phyloP scores from a whole-genome alignment of 1,284 basidiomycete species.

The Ganoderma sinense region DNA sequence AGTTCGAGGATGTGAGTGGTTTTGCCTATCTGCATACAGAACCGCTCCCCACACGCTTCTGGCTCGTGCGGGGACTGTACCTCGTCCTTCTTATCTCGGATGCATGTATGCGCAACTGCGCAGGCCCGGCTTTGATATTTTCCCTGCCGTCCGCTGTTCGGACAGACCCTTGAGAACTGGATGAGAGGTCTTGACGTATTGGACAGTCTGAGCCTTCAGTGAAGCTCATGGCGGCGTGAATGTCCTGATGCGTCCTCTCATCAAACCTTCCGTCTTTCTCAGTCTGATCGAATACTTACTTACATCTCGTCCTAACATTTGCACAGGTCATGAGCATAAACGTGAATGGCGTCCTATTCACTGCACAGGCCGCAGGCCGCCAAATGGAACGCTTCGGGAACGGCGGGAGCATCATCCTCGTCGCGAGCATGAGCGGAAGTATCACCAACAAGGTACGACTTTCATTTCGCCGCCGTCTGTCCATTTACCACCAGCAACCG shows the following conservation, averaged over 20 bases:
- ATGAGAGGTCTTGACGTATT: not conserved
- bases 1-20: constrained; percentile 69
- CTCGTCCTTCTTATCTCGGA: not conserved
- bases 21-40: not conserved
- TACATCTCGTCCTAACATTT: not conserved
- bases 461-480: not conserved
- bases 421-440: constrained; percentile 89
- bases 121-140: not conserved
- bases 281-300: constrained; percentile 4
- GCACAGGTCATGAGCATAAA: constrained; percentile 77
- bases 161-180: not conserved
- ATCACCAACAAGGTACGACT: constrained; percentile 78
- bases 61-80: not conserved
- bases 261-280: not conserved
- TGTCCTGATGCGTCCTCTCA: not conserved
- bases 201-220: not conserved
- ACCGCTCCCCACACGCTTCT: not conserved
- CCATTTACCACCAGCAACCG: not conserved
- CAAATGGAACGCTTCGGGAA: constrained; percentile 77
- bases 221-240: not conserved
- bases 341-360: constrained; percentile 78
- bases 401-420: constrained; percentile 83
- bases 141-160: not conserved
- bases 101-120: not conserved
- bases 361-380: constrained; percentile 81